phyloP scores from a whole-genome alignment of 1,284 basidiomycete genomes.

The Cryptococcus deneoformans region DNA sequence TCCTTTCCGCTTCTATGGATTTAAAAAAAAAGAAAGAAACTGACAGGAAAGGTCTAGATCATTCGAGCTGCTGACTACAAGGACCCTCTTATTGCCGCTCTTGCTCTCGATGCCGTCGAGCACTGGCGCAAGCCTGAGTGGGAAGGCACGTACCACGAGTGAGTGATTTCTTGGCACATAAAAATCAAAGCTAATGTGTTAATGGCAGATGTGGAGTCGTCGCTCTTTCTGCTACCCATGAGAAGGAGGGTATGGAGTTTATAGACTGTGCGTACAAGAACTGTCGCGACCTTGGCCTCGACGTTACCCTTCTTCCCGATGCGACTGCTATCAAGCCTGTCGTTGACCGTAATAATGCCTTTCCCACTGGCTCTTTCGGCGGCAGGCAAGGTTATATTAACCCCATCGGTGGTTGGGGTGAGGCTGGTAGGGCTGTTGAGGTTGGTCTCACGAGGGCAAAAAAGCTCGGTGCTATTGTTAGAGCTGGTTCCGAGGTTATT shows the following conservation, averaged over 20 bases:
- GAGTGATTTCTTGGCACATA: constrained; percentile 28
- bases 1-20: background rate
- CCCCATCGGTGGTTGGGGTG: constrained; percentile 77
- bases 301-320: constrained; percentile 19
- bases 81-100: constrained; percentile 33
- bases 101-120: constrained; percentile 47
- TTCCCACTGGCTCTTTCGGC: constrained; percentile 30
- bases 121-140: constrained; percentile 55
- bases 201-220: constrained; percentile 39
- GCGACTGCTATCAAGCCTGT: constrained; percentile 20
- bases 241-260: constrained; percentile 29
- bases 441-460: constrained; percentile 61
- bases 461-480: constrained; percentile 60
- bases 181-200: background rate
- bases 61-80: constrained; percentile 48
- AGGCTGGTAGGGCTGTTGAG: constrained; percentile 66
- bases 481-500: constrained; percentile 61
- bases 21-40: too few relatives aligned
- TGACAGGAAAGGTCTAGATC: constrained; percentile 26
- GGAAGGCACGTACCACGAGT: constrained; percentile 78
- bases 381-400: constrained; percentile 63
- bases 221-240: constrained; percentile 22
- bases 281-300: constrained; percentile 25
- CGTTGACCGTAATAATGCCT: constrained; percentile 8
- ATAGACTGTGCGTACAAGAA: constrained; percentile 38